Evolutionary conservation across 352 stramenopile species (phyloP).

Genomic region (Globisporangium orthogonon): DNA sequence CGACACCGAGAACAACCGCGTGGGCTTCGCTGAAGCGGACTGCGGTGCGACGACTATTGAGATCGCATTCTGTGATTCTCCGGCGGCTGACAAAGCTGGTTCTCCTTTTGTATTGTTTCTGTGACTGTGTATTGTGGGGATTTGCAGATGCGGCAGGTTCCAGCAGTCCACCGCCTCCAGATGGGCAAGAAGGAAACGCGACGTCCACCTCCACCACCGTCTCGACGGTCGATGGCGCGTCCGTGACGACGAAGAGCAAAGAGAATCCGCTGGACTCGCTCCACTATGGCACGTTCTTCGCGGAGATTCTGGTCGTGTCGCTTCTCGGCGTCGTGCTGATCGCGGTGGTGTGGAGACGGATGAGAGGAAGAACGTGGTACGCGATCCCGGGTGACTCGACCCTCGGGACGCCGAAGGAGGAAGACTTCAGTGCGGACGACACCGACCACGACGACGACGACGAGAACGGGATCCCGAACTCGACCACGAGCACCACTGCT

Average conservation of each 20-base stretch:
- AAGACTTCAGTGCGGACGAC: conserved; percentile 6
- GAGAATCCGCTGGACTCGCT: conserved; percentile 11
- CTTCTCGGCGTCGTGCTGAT: conserved; percentile 47
- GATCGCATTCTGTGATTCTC: not conserved
- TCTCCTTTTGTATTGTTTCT: not conserved
- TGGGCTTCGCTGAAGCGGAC: conserved; percentile 69
- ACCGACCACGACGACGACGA: conserved; percentile 17
- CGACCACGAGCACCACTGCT: conserved; percentile 14
- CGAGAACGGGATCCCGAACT: conserved; percentile 7
- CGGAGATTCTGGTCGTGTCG: conserved; percentile 41
- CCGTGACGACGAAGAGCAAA: conserved; percentile 2
- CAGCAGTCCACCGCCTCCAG: not conserved
- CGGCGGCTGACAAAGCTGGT: not conserved
- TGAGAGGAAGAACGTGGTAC: conserved; percentile 39
- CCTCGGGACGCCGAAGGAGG: conserved; percentile 10
- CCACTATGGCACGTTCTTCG: conserved; percentile 32
- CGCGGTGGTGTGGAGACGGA: conserved; percentile 43
- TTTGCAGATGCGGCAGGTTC: not conserved
- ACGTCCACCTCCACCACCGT: not conserved
- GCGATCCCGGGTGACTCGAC: conserved; percentile 38
- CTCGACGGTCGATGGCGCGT: not conserved
- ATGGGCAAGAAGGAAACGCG: not conserved
- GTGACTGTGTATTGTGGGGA: not conserved
- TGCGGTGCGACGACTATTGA: conserved; percentile 38
- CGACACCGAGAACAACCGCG: conserved; percentile 60